Conservation (phyloP, 73 alveolate genomes). For the Paraurostyla sp. region DNA sequence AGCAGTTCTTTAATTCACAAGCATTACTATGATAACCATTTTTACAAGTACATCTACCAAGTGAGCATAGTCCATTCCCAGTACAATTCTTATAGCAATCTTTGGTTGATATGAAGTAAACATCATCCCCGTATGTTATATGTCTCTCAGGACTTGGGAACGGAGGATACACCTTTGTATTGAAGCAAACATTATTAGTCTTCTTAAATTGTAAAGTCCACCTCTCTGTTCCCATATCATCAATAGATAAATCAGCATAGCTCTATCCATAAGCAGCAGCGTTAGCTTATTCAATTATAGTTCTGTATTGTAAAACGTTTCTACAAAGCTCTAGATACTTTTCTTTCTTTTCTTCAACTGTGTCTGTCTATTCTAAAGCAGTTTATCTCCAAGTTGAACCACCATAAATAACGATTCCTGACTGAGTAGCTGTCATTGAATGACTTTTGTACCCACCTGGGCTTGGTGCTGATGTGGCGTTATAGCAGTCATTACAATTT, state of each 20-base stretch:
- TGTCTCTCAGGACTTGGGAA: conserved; percentile 40
- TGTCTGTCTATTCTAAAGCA: conserved; percentile 41
- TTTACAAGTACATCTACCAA: conserved; percentile 82
- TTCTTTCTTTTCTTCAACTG: conserved; percentile 32
- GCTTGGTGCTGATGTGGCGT: background rate
- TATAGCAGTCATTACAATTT: conserved; percentile 21
- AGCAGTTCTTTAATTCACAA: conserved; percentile 76
- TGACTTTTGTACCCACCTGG: conserved; percentile 70
- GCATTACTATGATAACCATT: conserved; percentile 71
- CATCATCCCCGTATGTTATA: conserved; percentile 58
- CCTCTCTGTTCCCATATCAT: conserved; percentile 62
- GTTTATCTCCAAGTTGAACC: conserved; percentile 68
- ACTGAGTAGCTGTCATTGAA: conserved; percentile 44
- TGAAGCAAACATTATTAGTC: conserved; percentile 50
- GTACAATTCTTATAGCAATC: conserved; percentile 80
- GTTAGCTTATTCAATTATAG: conserved; percentile 37
- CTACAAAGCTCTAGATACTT: conserved; percentile 35
- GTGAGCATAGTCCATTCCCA: conserved; percentile 76
- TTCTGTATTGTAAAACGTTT: background rate
- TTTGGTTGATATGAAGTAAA: conserved; percentile 61
- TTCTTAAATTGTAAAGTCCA: conserved; percentile 34
- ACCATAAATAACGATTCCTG: conserved; percentile 74
- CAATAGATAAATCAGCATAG: conserved; percentile 28
- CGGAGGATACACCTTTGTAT: conserved; percentile 43
- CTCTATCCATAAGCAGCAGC: background rate